Evolutionary conservation across 2,329 filamentous ascomycete species (phyloP), one percentile per base, ranked within the genome.

Genomic region (Rhinocladiella similis): DNA sequence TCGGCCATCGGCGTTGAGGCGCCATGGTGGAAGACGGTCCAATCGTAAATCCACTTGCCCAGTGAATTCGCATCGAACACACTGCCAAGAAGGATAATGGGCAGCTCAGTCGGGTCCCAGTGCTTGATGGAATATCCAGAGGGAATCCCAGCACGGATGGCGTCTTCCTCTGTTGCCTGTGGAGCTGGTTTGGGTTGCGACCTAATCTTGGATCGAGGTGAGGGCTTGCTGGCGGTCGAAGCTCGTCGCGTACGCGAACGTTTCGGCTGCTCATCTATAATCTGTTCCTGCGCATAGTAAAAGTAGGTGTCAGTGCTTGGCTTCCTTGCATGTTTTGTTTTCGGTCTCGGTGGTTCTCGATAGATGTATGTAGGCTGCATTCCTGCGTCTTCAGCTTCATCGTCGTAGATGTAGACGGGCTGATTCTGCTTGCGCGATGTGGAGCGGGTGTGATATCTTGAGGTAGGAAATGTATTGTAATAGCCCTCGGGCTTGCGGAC

Each of bases 21-120:
- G 36, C 90, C 90, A 65, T 95, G 87, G 71, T 88, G 87, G 77
- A 90, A 96, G 62, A 97, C 90, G 16, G 94, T 97, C 94, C 94
- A 99, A 80, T 97, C 94, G 75, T 96, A 99, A 69, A 99, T 95
- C 94, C 94, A 99, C 77, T 97, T 97, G 69, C 94, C 94, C 27
- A 99, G 82, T 22, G 91, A 96, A 81, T 97, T 97, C 69, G 93
- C 90, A 70, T 97, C 94, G 69, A 97, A 97, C 54, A 97, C 94
- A 70, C 90, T 96, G 49, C 94, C 94, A 19, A 97, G 82, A 22
- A 99, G 83, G 70, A 97, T 87, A 71, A 99, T 97, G 50, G 94
- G 94, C 65, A 91, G 86, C 78, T 97, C 93, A 25, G 85, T 86
- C 0, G 93, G 93, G 71, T 99, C 94, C 94, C 94, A 97, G 78